phyloP scores from a whole-genome alignment of 2,329 filamentous ascomycete genomes.

The Microdochium bolleyi region DNA sequence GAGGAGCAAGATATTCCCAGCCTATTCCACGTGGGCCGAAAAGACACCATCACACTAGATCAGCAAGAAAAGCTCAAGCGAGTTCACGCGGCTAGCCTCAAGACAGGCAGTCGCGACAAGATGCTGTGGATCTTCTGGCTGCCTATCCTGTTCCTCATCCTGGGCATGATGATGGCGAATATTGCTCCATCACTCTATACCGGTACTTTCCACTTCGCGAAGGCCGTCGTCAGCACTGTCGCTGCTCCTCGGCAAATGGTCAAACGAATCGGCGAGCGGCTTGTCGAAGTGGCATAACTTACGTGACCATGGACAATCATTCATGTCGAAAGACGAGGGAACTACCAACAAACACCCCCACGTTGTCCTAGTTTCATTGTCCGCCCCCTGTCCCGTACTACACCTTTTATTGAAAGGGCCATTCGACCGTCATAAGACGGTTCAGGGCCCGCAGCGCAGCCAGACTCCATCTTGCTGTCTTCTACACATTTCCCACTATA shows the following conservation, averaged over 20 bases:
- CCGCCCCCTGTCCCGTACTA: too few species aligned
- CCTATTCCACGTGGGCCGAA: constrained; percentile 52
- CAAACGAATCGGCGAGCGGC: background rate
- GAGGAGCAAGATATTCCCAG: constrained; percentile 23
- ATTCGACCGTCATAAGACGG: too few species aligned
- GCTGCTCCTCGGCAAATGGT: background rate
- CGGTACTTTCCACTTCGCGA: background rate
- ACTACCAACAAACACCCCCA: background rate
- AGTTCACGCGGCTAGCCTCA: constrained; percentile 53
- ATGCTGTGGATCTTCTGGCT: constrained; percentile 66
- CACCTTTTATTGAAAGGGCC: too few species aligned
- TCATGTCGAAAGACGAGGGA: too few species aligned
- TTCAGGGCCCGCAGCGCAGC: too few species aligned
- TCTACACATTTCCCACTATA: too few species aligned
- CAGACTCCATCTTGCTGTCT: too few species aligned
- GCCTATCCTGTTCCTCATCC: constrained; percentile 13
- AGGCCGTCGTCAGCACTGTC: background rate
- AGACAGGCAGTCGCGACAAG: constrained; percentile 54
- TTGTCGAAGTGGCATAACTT: background rate
- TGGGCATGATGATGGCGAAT: background rate
- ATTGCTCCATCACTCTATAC: background rate
- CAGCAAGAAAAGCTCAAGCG: constrained; percentile 56
- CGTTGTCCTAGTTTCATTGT: too few species aligned
- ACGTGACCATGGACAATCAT: background rate
- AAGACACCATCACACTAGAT: constrained; percentile 56